Evolutionary conservation across 352 stramenopile species (phyloP), one percentile per base, ranked within the genome.

Genomic region (Globisporangium irregulare): DNA sequence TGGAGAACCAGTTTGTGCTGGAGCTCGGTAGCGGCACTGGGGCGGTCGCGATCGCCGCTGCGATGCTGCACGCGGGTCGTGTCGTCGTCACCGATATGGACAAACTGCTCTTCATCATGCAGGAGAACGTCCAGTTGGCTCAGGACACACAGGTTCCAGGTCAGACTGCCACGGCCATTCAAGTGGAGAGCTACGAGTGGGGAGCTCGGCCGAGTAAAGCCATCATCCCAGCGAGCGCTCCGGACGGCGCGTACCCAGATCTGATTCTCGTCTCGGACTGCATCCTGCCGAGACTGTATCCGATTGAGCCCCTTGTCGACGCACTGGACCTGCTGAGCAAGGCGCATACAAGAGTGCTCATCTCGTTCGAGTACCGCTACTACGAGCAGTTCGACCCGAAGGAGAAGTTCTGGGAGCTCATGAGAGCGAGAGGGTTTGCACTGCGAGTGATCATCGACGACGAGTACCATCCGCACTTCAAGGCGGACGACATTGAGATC

Each of bases 221-320:
- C 0, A 67, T 93, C 24, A 66, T 91, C 4, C 55, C 71, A 9
- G 43, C 46, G 0, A 32, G 66, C 15, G 61, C 20, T 51, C 63
- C 25, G 3, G 57, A 69, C 14, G 59, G 70, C 0, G 51, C 32
- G 4, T 79, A 79, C 27, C 85, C 85, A 8, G 81, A 93, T 62
- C 64, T 98, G 32, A 84, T 99, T 29, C 76, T 98, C 9, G 90
- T 98, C 50, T 97, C 95, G 1, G 95, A 99, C 73, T 98, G 95
- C 75, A 96, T 99, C 29, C 70, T 99, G 6, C 96, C 96, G n/a
- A 90, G 97, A 38, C 74, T 99, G 32, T 99, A 98, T 77, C 94
- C 96, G 0, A 97, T 99, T 59, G 93, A 97, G 62, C 95, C 96
- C 2, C 87, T 98, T 27, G 92, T 98, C 7, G 81, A 91, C 32